Percentiles rank a stretch among this genome's conserved stretches.
Conservation (phyloP, 1,139 yeast species). For the Saccharomycopsis hybrid region DNA sequence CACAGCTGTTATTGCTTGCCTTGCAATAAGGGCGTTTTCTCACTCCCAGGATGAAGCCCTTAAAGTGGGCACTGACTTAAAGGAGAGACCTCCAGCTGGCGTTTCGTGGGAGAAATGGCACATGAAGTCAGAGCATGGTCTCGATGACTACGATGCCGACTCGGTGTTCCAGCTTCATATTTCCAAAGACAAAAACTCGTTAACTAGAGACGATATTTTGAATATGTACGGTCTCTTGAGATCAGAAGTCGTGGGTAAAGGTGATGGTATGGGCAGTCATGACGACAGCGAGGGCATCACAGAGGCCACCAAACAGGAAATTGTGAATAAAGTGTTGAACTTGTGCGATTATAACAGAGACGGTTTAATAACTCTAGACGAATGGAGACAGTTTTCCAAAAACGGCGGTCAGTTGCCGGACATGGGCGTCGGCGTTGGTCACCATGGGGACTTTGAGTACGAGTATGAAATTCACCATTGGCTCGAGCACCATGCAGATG, state of each 20-base stretch:
- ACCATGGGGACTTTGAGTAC: constrained; percentile 83
- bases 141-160: constrained; percentile 66
- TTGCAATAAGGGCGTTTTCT: too few species aligned
- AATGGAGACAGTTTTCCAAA: constrained; percentile 59
- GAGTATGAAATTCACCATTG: constrained; percentile 96
- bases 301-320: constrained; percentile 44
- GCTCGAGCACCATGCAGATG: constrained; percentile 74
- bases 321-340: constrained; percentile 46
- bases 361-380: constrained; percentile 57
- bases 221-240: constrained; percentile 75
- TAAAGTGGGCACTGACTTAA: constrained; percentile 23
- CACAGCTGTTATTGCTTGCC: too few species aligned
- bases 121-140: constrained; percentile 81
- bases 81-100: constrained; percentile 42
- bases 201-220: constrained; percentile 63
- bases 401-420: constrained; percentile 80
- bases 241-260: constrained; percentile 73
- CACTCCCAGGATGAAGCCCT: too few species aligned
- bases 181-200: constrained; percentile 42
- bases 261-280: constrained; percentile 84
- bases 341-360: constrained; percentile 65
- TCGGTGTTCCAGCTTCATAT: constrained; percentile 84
- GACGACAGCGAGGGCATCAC: constrained; percentile 55
- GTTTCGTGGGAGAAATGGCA: constrained; percentile 77
- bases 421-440: constrained; percentile 89